Base-by-base conservation (phyloP, 139 green algal genomes). In the Chlorella sp. region DNA sequence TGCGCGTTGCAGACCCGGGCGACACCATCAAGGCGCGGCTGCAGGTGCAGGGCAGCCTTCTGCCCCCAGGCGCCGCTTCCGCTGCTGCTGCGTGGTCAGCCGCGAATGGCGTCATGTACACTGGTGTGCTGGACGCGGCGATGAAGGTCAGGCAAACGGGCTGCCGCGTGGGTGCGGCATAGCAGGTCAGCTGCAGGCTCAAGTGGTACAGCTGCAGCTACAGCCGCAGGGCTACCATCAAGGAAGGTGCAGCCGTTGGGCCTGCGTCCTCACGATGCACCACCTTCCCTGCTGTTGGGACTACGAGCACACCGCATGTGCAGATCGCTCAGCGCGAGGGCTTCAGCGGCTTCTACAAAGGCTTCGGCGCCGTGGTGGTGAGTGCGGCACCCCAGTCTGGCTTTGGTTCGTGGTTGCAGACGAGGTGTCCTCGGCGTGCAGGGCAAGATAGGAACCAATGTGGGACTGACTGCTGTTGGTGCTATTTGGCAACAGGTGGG, bases 11-110 rank as follows among this genome's bases (percentile, higher is more conserved):
- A 84, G 79, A 93, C 65, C 89, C 90, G 14, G 70, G 85, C 3
- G 90, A 95, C 70, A 94, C 89, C 1, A 59, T 95, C 49, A 95
- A 95, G 60, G 86, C 89, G 0, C 77, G 80, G 33, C 75, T 91
- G 30, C 89, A 94, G 65, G 78, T 94, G 17, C 83, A 92, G 23
- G 79, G 60, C 74, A 73, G 75, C 36, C 42, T 72, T 26, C 35
- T 27, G 5, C 3, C 35, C 35, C 62, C 62, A 33, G 59, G 24
- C 59, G 5, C 29, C 2, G 20, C 24, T 32, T n/a, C n/a, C n/a
- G n/a, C n/a, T n/a, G n/a, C n/a, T n/a, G n/a, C n/a, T n/a, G n/a
- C n/a, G n/a, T n/a, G n/a, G n/a, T n/a, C n/a, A n/a, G n/a, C n/a
- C n/a, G n/a, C n/a, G n/a, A n/a, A n/a, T n/a, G n/a, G n/a, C 23